phyloP scores from a whole-genome alignment of 1,139 yeast genomes.

The Suhomyces panamericanus region DNA sequence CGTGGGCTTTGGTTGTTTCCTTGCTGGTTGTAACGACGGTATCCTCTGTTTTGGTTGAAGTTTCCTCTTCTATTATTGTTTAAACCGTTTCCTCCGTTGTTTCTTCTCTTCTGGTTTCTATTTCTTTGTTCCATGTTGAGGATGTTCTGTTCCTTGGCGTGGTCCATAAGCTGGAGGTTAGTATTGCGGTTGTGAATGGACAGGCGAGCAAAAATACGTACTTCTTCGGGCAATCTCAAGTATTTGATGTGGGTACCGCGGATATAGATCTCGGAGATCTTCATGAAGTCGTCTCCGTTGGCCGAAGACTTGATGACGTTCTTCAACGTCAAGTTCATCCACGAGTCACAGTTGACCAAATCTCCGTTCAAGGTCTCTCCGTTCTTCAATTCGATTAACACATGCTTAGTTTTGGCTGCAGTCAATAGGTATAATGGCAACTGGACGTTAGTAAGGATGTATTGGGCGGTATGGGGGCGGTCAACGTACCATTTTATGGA shows the following conservation, averaged over 20 bases:
- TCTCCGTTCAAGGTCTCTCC: conserved; percentile 91
- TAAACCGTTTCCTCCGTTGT: conserved; percentile 15
- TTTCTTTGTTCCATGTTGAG: conserved; percentile 55
- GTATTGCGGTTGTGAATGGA: conserved; percentile 9
- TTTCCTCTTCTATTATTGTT: conserved; percentile 12
- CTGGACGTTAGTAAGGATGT: conserved; percentile 37
- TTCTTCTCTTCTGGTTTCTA: conserved; percentile 49
- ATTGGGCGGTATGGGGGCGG: neutral
- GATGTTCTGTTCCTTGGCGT: conserved; percentile 68
- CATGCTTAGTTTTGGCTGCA: conserved; percentile 86
- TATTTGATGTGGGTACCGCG: conserved; percentile 73
- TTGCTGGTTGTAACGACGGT: conserved; percentile 15
- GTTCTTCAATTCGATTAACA: conserved; percentile 86
- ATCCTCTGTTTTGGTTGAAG: conserved; percentile 16
- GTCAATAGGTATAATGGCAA: conserved; percentile 88
- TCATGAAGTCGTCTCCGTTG: conserved; percentile 65
- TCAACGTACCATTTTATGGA: conserved; percentile 12
- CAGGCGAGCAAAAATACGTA: conserved; percentile 7
- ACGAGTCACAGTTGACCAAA: conserved; percentile 82
- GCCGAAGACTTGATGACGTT: conserved; percentile 76
- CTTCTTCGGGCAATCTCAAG: conserved; percentile 48
- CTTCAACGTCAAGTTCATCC: conserved; percentile 90
- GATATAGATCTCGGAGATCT: conserved; percentile 76
- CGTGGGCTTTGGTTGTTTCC: conserved; percentile 12
- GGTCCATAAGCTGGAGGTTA: conserved; percentile 66